phyloP scores from a whole-genome alignment of 2,329 filamentous ascomycete species.

The Laburnicola sp. region DNA sequence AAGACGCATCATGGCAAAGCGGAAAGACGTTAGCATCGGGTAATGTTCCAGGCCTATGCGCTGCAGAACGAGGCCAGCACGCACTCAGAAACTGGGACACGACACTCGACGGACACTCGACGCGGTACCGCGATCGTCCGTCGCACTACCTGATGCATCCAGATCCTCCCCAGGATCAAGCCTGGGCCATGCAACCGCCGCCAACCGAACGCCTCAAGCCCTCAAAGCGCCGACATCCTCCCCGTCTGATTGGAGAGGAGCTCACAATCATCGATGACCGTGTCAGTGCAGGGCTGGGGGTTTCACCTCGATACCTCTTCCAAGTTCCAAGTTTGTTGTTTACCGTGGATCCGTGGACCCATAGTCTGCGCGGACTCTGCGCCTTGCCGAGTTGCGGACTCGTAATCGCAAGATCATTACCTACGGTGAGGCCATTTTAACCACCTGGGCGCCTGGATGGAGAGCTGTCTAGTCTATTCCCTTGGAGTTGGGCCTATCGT shows the following conservation, averaged over 20 bases:
- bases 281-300: conserved; percentile 20
- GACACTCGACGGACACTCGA: conserved; percentile 1
- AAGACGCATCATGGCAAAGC: not conserved
- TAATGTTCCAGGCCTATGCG: not conserved
- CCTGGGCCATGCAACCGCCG: conserved; percentile 26
- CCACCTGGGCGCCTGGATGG: conserved; percentile 9
- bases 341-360: conserved; percentile 15
- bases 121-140: conserved; percentile 27
- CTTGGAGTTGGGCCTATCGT: conserved; percentile 1
- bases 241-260: conserved; percentile 32
- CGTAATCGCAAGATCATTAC: conserved; percentile 11
- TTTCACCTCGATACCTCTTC: conserved; percentile 40
- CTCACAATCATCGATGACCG: conserved; percentile 21
- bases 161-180: conserved; percentile 33
- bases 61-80: not conserved
- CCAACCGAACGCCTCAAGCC: conserved; percentile 28
- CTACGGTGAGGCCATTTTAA: conserved; percentile 16
- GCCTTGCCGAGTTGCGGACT: conserved; percentile 14
- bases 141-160: conserved; percentile 23
- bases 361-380: conserved; percentile 7
- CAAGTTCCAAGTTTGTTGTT: conserved; percentile 46
- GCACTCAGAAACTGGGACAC: conserved; percentile 7
- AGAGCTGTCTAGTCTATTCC: conserved; percentile 3
- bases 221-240: conserved; percentile 13
- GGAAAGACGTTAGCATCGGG: not conserved